These are phyloP conservation scores for Lactarius pseudohatsudake DNA, from an alignment of 768 basidiomycete species.

Conservation along the genomic window DNA sequence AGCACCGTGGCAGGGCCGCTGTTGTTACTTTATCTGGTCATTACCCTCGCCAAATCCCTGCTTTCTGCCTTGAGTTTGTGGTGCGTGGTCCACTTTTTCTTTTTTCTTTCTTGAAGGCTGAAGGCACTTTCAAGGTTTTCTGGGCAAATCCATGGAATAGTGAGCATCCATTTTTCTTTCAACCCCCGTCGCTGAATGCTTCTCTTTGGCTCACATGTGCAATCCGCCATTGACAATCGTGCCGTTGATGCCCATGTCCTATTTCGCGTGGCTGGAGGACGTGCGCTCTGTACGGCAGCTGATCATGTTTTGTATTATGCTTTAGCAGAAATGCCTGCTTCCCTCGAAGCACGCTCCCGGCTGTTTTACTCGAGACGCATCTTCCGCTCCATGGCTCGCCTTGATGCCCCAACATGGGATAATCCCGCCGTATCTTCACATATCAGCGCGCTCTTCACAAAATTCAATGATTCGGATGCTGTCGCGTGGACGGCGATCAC, in stretches of 20 bases:
- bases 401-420: slow-evolving; percentile 75
- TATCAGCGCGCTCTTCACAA: slow-evolving; percentile 51
- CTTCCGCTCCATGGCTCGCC: slow-evolving; percentile 64
- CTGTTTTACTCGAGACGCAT: slow-evolving; percentile 60
- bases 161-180: slow-evolving; percentile 28
- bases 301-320: slow-evolving; percentile 46
- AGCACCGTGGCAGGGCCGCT: slow-evolving; percentile 7
- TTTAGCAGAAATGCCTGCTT: slow-evolving; percentile 42
- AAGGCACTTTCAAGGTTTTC: slow-evolving; percentile 14
- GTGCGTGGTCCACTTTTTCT: not conserved
- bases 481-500: slow-evolving; percentile 64
- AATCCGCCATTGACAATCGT: slow-evolving; percentile 24
- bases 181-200: not conserved
- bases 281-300: slow-evolving; percentile 51
- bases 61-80: slow-evolving; percentile 19
- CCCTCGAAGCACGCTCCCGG: slow-evolving; percentile 58
- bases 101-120: not conserved
- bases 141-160: slow-evolving; percentile 18
- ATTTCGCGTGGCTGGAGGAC: slow-evolving; percentile 41
- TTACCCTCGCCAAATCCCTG: slow-evolving; percentile 5
- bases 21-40: slow-evolving; percentile 17
- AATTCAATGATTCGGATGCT: slow-evolving; percentile 34
- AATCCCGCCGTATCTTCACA: slow-evolving; percentile 66
- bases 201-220: slow-evolving; percentile 7
- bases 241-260: slow-evolving; percentile 21